phyloP scores from a whole-genome alignment of 1,284 basidiomycete species.

The Serendipita sp. region DNA sequence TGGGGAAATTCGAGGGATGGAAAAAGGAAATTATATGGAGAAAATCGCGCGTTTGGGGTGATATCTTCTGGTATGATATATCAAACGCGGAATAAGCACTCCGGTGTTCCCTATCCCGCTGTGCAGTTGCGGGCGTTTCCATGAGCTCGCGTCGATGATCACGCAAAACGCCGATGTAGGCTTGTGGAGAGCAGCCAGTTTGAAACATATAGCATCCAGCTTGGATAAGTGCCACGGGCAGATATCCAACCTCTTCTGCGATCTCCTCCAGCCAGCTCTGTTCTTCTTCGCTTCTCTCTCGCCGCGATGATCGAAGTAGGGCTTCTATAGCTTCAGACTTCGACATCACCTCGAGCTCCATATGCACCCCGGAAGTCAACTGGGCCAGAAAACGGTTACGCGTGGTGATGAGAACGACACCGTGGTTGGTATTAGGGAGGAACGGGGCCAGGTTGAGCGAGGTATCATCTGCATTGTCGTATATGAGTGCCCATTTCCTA shows the following conservation, averaged over 20 bases:
- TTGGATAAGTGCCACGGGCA: background rate
- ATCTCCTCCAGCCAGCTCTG: background rate
- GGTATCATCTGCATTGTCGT: slow-evolving; percentile 10
- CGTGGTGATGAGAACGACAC: background rate
- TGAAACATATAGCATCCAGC: background rate
- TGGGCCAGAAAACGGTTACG: background rate
- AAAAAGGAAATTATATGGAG: background rate
- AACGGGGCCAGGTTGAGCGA: background rate
- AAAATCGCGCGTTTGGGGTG: background rate
- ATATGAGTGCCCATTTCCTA: slow-evolving; percentile 8
- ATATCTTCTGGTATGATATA: background rate
- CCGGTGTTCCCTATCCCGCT: background rate
- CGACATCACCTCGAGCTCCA: background rate
- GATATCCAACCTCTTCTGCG: background rate
- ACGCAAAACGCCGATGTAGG: background rate
- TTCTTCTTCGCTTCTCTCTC: background rate
- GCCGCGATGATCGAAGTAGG: background rate
- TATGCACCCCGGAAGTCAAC: background rate
- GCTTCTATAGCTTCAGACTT: background rate
- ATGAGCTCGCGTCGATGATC: background rate
- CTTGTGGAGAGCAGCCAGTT: background rate
- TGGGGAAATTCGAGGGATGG: background rate
- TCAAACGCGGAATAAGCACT: background rate
- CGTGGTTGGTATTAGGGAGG: background rate
- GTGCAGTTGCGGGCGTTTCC: background rate